Conservation (phyloP, 2,329 filamentous ascomycete species). For the Colletotrichum euphorbiae region DNA sequence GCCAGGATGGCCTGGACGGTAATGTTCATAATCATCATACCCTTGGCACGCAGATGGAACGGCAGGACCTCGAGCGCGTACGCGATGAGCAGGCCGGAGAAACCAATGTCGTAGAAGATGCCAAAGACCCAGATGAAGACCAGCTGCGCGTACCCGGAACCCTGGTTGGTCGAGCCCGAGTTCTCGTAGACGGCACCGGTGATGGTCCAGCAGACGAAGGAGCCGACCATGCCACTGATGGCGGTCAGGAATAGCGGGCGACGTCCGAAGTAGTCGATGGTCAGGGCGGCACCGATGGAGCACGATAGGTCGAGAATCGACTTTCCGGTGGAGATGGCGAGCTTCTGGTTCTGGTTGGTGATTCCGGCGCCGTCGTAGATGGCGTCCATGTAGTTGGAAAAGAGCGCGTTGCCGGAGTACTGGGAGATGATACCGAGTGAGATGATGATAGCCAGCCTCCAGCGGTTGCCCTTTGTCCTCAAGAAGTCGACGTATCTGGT, state of each 20-base stretch:
- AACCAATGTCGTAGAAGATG: conserved; percentile 70
- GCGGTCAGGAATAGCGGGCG: conserved; percentile 65
- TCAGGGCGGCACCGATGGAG: conserved; percentile 64
- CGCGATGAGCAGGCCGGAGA: conserved; percentile 67
- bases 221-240: conserved; percentile 60
- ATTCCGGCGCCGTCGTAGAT: conserved; percentile 73
- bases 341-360: conserved; percentile 65
- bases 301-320: conserved; percentile 69
- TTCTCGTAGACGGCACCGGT: conserved; percentile 65
- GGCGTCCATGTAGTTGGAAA: conserved; percentile 74
- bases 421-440: conserved; percentile 76
- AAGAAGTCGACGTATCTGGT: conserved; percentile 72
- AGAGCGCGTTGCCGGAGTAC: conserved; percentile 75
- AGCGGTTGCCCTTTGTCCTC: conserved; percentile 72
- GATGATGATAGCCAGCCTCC: conserved; percentile 70
- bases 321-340: conserved; percentile 66
- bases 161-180: conserved; percentile 54
- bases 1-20: conserved; percentile 71
- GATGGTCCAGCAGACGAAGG: conserved; percentile 63
- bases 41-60: conserved; percentile 68
- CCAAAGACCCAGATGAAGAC: conserved; percentile 70
- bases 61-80: conserved; percentile 71
- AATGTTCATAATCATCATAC: conserved; percentile 74
- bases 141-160: conserved; percentile 65
- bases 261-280: conserved; percentile 63